Conservation (phyloP, 1,284 basidiomycete species). For the Ceratobasidium sp. region DNA sequence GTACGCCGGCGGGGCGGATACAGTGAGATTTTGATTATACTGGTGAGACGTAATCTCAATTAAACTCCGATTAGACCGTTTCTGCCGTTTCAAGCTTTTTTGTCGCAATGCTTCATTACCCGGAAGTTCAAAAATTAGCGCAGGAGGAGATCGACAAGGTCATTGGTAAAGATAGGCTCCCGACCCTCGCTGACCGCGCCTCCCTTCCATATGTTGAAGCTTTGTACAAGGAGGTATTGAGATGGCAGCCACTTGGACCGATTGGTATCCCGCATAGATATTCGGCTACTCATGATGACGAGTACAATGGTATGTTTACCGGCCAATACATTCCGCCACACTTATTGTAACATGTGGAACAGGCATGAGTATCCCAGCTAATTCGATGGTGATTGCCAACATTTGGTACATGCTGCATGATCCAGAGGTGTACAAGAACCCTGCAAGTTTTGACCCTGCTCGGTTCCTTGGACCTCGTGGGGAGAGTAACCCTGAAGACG, state of each 20-base stretch:
- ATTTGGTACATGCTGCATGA: background rate
- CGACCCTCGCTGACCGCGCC: conserved; percentile 17
- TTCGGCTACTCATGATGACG: background rate
- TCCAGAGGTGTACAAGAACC: background rate
- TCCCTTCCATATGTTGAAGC: conserved; percentile 38
- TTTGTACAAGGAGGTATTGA: conserved; percentile 35
- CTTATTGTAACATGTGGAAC: background rate
- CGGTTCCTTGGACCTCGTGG: background rate
- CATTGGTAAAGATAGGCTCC: conserved; percentile 30
- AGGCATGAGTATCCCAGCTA: background rate
- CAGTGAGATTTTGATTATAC: background rate
- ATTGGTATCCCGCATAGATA: conserved; percentile 38
- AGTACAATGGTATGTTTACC: conserved; percentile 3
- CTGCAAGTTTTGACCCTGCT: background rate
- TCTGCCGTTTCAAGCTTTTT: conserved; percentile 34
- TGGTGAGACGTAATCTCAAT: background rate
- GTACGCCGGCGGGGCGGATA: conserved; percentile 22
- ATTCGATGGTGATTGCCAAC: background rate
- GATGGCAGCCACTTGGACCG: conserved; percentile 36
- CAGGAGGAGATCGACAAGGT: conserved; percentile 31
- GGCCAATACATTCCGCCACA: background rate
- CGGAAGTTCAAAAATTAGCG: conserved; percentile 18
- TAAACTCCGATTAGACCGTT: conserved; percentile 3
- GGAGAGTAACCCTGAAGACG: background rate
- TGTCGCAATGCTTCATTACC: conserved; percentile 38